Evolutionary conservation across 345 rosid species (phyloP), one percentile per base, ranked within the genome.

Genomic region (Populus simonii): DNA sequence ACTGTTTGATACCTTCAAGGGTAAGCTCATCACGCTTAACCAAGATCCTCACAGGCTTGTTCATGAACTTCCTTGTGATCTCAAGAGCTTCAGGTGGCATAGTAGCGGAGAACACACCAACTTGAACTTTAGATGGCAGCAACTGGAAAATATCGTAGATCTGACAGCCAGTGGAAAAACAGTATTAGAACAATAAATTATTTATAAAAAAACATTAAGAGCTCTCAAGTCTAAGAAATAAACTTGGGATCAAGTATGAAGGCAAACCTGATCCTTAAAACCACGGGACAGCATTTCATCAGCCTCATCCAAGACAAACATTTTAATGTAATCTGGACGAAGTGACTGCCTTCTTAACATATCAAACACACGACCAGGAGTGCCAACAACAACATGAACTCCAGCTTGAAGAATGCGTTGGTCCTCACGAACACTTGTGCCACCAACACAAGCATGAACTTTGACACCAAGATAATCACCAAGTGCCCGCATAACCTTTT

Each of bases 241-340:
- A 57, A n/a, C 23, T 7, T 7, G 8, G 7, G 68, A 62, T 15
- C 36, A 72, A 45, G 13, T 20, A 65, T 15, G 51, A 55, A 16
- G 62, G 53, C 76, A 70, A 69, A 90, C 97, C 97, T 94, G 97
- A 80, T 93, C 98, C 85, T 94, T 94, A 71, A 94, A 93, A 84
- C 97, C 98, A 72, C 97, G 92, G 7, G 98, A 94, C 71, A 94
- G 97, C 98, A 94, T 94, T 72, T 94, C 97, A 89, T 94, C 98
- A 53, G 98, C 96, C 85, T 94, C 98, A 74, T 94, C 98, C 79
- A 94, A 84, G 23, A 94, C 97, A 80, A 92, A 94, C 94, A 93
- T 94, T 76, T 73, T 92, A 68, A 94, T 94, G 25, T 88, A 80
- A 79, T 93, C 97, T 4, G 95, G 89, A 2, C 92, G 90, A 49